Conservation (phyloP, 78 protist genomes). For the Guillardia theta region DNA sequence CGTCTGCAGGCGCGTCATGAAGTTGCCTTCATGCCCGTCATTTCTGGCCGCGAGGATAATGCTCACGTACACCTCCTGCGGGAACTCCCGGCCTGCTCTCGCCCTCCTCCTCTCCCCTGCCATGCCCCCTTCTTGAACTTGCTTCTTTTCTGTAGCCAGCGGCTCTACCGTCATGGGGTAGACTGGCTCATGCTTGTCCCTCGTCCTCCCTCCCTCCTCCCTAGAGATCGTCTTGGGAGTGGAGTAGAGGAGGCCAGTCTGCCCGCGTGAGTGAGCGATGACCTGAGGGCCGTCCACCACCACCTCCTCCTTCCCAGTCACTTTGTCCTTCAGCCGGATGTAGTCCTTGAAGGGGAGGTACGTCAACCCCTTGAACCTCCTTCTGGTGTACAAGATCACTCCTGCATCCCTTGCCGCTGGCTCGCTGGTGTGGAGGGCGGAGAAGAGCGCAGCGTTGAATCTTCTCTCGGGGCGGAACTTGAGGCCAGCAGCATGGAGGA, state of each 20-base stretch:
- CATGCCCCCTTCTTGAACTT: not conserved
- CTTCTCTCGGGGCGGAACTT: not conserved
- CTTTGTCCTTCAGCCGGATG: not conserved
- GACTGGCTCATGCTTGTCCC: not conserved
- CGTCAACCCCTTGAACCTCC: not conserved
- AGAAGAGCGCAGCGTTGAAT: conserved; percentile 34
- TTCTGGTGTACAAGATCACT: not conserved
- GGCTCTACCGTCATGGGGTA: not conserved
- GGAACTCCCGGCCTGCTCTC: not conserved
- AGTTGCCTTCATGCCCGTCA: conserved; percentile 39
- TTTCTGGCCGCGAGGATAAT: not conserved
- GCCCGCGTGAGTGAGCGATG: not conserved
- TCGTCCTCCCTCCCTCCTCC: not conserved
- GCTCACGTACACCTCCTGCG: not conserved
- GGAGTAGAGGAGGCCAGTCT: not conserved
- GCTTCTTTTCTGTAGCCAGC: not conserved
- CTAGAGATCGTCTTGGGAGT: not conserved
- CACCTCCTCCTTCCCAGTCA: not conserved
- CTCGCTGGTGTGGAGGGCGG: conserved; percentile 10
- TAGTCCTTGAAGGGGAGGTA: not conserved
- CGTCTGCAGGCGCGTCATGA: not conserved
- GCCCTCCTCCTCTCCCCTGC: not conserved
- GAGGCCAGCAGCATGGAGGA: not conserved
- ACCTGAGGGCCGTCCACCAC: not conserved
- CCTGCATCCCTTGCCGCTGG: not conserved